phyloP scores from a whole-genome alignment of 148 eudicot species.

The Rhododendron henanense region DNA sequence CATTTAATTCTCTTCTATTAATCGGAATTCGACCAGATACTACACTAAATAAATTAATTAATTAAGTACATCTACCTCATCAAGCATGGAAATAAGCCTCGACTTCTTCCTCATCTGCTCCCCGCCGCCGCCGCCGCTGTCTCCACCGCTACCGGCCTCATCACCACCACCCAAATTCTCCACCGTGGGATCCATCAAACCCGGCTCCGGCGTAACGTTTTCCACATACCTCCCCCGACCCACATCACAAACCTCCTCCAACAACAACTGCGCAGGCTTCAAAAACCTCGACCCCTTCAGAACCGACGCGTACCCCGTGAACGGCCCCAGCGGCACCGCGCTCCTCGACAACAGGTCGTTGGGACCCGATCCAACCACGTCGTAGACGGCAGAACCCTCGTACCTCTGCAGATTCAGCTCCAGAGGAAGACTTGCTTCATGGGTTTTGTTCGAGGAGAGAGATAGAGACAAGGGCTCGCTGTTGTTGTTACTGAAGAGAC shows the following conservation, averaged over 20 bases:
- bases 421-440: conserved; percentile 13
- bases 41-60: too few species aligned
- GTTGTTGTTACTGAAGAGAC: background rate
- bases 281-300: conserved; percentile 73
- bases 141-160: conserved; percentile 14
- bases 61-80: conserved; percentile 32
- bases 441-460: background rate
- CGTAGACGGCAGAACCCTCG: conserved; percentile 12
- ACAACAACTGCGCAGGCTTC: conserved; percentile 65
- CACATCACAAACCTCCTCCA: conserved; percentile 59
- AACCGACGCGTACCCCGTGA: conserved; percentile 76
- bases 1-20: too few species aligned
- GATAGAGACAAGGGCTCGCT: too few species aligned
- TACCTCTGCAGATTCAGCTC: conserved; percentile 31
- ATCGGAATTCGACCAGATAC: too few species aligned
- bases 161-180: conserved; percentile 18
- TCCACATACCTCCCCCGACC: conserved; percentile 25
- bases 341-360: conserved; percentile 27
- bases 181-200: conserved; percentile 20
- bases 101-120: conserved; percentile 36
- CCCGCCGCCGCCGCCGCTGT: conserved; percentile 1
- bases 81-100: conserved; percentile 39
- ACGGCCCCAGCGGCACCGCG: conserved; percentile 67
- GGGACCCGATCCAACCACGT: conserved; percentile 6
- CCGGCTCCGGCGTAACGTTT: conserved; percentile 9